Evolutionary conservation across 2,329 filamentous ascomycete genomes (phyloP).

Genomic region (Verticillium tricorpus): DNA sequence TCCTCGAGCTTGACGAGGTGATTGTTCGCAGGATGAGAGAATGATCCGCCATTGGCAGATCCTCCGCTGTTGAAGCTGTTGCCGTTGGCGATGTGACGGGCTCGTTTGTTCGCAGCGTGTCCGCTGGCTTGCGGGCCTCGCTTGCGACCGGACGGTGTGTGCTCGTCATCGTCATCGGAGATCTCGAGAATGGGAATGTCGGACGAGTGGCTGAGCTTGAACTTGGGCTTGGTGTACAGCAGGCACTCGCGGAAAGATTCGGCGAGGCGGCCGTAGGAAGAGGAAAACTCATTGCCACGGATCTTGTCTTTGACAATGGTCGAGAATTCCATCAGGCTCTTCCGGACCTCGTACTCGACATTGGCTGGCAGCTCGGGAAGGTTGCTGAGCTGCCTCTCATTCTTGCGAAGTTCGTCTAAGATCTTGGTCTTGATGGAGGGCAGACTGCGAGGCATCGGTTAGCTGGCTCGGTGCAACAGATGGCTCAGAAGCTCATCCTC

Average conservation of each 20-base stretch:
- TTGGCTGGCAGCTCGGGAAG: slow-evolving; percentile 67
- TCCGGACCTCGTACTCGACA: slow-evolving; percentile 60
- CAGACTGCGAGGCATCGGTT: slow-evolving; percentile 28
- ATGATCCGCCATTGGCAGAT: background rate
- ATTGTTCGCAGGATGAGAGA: slow-evolving; percentile 3
- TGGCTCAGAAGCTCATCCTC: no score
- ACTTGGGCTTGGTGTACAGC: slow-evolving; percentile 41
- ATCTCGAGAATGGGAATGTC: slow-evolving; percentile 32
- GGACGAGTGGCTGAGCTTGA: slow-evolving; percentile 33
- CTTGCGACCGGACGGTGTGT: slow-evolving; percentile 15
- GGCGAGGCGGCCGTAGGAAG: slow-evolving; percentile 40
- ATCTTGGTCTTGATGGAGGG: slow-evolving; percentile 51
- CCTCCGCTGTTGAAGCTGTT: slow-evolving; percentile 11
- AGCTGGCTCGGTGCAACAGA: no score
- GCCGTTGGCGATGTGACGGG: background rate
- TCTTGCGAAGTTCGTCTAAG: slow-evolving; percentile 39
- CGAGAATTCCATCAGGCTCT: slow-evolving; percentile 55
- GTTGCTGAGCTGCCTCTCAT: slow-evolving; percentile 48
- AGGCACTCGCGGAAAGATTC: slow-evolving; percentile 46
- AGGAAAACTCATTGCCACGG: slow-evolving; percentile 42
- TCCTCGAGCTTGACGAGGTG: slow-evolving; percentile 32
- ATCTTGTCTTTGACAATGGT: slow-evolving; percentile 48
- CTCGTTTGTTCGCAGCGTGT: slow-evolving; percentile 11
- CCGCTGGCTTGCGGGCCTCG: slow-evolving; percentile 8
- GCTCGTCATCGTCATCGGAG: slow-evolving; percentile 28